Evolutionary conservation across 2,329 filamentous ascomycete species (phyloP).

Genomic region (Talaromyces sp.): DNA sequence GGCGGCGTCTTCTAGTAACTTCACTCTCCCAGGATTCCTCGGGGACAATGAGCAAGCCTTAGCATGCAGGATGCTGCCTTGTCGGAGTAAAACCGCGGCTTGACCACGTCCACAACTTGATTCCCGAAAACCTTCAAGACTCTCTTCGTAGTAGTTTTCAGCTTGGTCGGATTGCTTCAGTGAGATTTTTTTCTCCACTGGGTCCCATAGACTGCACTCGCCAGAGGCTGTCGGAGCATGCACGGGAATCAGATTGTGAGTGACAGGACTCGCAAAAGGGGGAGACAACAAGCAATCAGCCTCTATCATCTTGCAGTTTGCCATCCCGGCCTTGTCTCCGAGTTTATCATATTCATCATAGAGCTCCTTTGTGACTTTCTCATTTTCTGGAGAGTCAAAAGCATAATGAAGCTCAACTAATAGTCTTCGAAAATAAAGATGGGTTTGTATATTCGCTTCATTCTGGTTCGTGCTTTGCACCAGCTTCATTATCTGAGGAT

Average conservation of each 20-base stretch:
- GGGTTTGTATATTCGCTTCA: neutral
- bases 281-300: conserved; percentile 16
- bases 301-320: conserved; percentile 18
- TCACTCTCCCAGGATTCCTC: neutral
- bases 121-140: conserved; percentile 13
- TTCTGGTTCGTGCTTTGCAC: neutral
- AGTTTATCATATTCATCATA: conserved; percentile 12
- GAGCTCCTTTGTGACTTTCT: conserved; percentile 7
- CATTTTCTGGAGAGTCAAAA: conserved; percentile 10
- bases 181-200: neutral
- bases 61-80: conserved; percentile 18
- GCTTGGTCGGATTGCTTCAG: conserved; percentile 13
- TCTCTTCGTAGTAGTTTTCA: conserved; percentile 13
- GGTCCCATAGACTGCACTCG: conserved; percentile 2
- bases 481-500: conserved; percentile 3
- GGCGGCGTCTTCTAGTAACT: neutral
- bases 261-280: conserved; percentile 19
- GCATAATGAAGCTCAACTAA: conserved; percentile 16
- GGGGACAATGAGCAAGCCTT: conserved; percentile 3
- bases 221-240: conserved; percentile 9
- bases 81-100: conserved; percentile 18
- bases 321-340: conserved; percentile 16
- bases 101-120: conserved; percentile 16
- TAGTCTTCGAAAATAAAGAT: conserved; percentile 14
- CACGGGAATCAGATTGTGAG: conserved; percentile 16